phyloP scores from a whole-genome alignment of 2,329 filamentous ascomycete genomes.

The Alternaria postmessia region DNA sequence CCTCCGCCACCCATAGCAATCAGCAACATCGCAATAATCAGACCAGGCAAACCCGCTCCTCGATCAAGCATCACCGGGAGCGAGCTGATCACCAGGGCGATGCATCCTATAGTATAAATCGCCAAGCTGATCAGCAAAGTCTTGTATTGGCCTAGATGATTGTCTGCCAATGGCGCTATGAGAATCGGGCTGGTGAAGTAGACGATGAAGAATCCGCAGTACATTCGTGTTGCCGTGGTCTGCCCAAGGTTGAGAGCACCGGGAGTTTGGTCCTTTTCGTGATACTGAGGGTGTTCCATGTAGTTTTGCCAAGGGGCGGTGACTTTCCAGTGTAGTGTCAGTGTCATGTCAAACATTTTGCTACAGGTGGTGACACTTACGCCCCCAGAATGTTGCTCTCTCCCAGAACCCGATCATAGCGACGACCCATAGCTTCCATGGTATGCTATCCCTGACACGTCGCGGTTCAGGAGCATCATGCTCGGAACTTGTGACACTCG shows the following conservation, averaged over 20 bases:
- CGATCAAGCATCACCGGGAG: slow-evolving; percentile 23
- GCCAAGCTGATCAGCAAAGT: slow-evolving; percentile 45
- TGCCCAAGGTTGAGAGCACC: slow-evolving; percentile 47
- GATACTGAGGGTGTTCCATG: slow-evolving; percentile 48
- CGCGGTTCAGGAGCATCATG: slow-evolving; percentile 19
- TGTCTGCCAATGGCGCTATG: slow-evolving; percentile 51
- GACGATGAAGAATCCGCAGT: slow-evolving; percentile 65
- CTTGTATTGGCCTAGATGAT: slow-evolving; percentile 50
- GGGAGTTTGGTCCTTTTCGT: slow-evolving; percentile 42
- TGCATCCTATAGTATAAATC: slow-evolving; percentile 39
- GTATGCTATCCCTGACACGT: slow-evolving; percentile 33
- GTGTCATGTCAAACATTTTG: slow-evolving; percentile 15
- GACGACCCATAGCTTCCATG: slow-evolving; percentile 36
- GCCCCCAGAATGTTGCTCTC: slow-evolving; percentile 40
- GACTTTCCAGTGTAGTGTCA: slow-evolving; percentile 14
- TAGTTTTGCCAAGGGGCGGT: slow-evolving; percentile 54
- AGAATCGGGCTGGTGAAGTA: slow-evolving; percentile 51
- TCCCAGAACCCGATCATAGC: slow-evolving; percentile 39
- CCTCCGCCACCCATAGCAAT: slow-evolving; percentile 53
- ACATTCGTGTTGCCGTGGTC: slow-evolving; percentile 60
- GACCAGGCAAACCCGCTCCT: slow-evolving; percentile 38
- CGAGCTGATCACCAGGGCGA: slow-evolving; percentile 33
- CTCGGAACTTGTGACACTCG: not conserved
- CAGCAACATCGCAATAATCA: slow-evolving; percentile 43
- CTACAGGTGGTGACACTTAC: slow-evolving; percentile 10